Base-by-base conservation (phyloP, 352 stramenopile species). In the Phytophthora meadii region DNA sequence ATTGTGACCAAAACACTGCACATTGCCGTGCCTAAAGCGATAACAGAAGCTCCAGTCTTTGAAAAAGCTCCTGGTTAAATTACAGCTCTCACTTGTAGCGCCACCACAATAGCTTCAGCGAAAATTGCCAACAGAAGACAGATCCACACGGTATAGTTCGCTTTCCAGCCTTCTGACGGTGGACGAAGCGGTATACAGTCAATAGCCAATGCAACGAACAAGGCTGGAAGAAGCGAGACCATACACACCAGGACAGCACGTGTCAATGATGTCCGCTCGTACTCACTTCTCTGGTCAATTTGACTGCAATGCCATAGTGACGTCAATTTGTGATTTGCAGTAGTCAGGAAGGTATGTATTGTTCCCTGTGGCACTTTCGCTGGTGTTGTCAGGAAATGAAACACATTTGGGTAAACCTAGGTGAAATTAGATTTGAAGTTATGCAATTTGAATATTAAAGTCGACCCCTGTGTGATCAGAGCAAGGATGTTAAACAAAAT, bases 61-160 rank as follows among this genome's bases (percentile, higher is more conserved):
- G 65, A 40, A 12, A 65, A 28, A 12, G 47, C 32, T 10, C 70
- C 28, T 10, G 37, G 46, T 5, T 36, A 11, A 2, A 74, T 9
- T 6, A 65, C 53, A 0, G 15, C 32, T n/a, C 30, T 40, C 9
- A 54, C 32, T 28, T 68, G 50, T 22, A 72, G 17, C 1, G 47
- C 17, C 36, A 34, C 36, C 22, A 1, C 30, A 1, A 58, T 25
- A 17, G 37, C 51, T 40, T 60, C 27, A 22, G 63, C 17, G 7
- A 62, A 49, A 15, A 25, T 54, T 10, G 51, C 48, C n/a, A 69
- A 32, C 22, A 57, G 4, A 9, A 58, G 36, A 14, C 51, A 37
- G 37, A 58, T 30, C 24, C 51, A 58, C 9, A 40, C 11, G 1
- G 22, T 7, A 11, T 58, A 39, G 9, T 58, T 58, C 7, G 15